Base-by-base conservation (phyloP, 2,329 filamentous ascomycete genomes). In the Claviceps citrina region DNA sequence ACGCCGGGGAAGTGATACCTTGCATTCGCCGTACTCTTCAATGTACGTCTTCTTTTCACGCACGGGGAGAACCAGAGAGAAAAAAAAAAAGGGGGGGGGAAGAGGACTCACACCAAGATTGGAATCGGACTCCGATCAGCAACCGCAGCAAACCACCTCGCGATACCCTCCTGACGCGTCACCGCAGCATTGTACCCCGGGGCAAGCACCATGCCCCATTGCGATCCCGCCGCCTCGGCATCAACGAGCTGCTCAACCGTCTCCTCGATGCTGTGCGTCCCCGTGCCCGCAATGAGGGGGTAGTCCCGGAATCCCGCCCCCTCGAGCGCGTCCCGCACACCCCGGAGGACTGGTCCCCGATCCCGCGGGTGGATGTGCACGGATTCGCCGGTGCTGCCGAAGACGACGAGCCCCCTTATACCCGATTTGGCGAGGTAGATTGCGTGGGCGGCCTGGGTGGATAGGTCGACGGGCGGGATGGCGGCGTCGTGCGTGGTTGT, bases 1-100 rank as follows among this genome's bases (percentile, higher is more conserved):
- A 81, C 76, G 38, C 72, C 76, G 1, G 77, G 76, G 57, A 78
- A 78, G 56, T 78, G 70, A 55, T 78, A 75, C n/a, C n/a, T n/a
- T n/a, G n/a, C n/a, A n/a, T n/a, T n/a, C n/a, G n/a, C n/a, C n/a
- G n/a, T n/a, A n/a, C n/a, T n/a, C n/a, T n/a, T n/a, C n/a, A n/a
- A n/a, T n/a, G n/a, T n/a, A n/a, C n/a, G n/a, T n/a, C n/a, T n/a
- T n/a, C n/a, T n/a, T n/a, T n/a, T n/a, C n/a, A n/a, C n/a, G n/a
- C n/a, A n/a, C n/a, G n/a, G n/a, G n/a, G n/a, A n/a, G n/a, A n/a
- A n/a, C n/a, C n/a, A n/a, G n/a, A n/a, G n/a, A n/a, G n/a, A n/a
- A n/a, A n/a, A n/a, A n/a, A n/a, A n/a, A n/a, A n/a, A n/a, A n/a
- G n/a, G n/a, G n/a, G n/a, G n/a, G n/a, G n/a, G n/a, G n/a, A n/a